Evolutionary conservation across 371 early-diverging fungal genomes (phyloP).

Genomic region (Phascolomyces articulosus): DNA sequence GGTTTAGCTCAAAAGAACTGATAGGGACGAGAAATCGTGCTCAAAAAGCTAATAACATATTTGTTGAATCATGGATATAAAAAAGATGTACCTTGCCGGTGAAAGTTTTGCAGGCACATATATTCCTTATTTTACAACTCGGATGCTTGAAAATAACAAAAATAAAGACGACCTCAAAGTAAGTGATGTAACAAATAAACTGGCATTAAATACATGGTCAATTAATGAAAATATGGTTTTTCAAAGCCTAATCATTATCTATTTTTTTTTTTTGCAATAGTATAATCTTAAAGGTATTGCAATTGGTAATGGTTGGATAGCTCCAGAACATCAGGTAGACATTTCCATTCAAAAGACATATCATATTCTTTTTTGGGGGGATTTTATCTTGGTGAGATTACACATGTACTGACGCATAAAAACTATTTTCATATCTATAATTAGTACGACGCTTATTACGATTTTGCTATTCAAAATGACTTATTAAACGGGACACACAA

Average conservation of each 20-base stretch:
- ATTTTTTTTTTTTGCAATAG: no score
- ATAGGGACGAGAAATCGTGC: no score
- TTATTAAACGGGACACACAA: slow-evolving; percentile 36
- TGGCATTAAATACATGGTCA: neutral
- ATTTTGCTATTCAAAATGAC: slow-evolving; percentile 45
- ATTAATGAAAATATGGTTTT: neutral
- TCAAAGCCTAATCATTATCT: neutral
- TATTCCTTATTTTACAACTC: slow-evolving; percentile 78
- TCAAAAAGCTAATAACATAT: no score
- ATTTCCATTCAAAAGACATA: neutral
- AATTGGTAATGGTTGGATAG: slow-evolving; percentile 93
- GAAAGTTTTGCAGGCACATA: slow-evolving; percentile 89
- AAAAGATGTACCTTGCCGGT: slow-evolving; percentile 77
- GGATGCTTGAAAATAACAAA: slow-evolving; percentile 58
- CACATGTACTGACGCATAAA: no score
- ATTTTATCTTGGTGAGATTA: no score
- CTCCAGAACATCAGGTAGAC: slow-evolving; percentile 72
- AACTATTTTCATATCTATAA: neutral
- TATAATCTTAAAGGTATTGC: slow-evolving; percentile 69
- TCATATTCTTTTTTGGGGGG: no score
- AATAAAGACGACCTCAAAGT: slow-evolving; percentile 24
- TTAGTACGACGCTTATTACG: slow-evolving; percentile 61
- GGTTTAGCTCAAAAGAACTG: no score
- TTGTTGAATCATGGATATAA: no score
- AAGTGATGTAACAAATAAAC: neutral